Percentiles rank a stretch among this genome's conserved stretches.
These are phyloP conservation scores for Hyphopichia fennica DNA, from an alignment of 1,139 yeast genomes.

Conservation along the genomic window DNA sequence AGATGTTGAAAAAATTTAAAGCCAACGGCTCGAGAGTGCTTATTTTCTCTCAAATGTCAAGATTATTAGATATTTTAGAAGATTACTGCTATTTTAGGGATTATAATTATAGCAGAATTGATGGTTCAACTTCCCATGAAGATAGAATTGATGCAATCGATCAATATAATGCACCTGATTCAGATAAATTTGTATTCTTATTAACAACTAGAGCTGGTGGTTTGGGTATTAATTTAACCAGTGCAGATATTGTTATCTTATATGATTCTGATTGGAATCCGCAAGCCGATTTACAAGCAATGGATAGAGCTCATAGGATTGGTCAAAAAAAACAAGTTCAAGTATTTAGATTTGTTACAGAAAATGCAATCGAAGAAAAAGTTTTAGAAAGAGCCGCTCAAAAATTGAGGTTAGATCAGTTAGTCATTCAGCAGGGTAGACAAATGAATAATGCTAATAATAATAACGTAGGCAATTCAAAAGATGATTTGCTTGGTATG, in stretches of 20 bases:
- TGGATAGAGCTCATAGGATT: slow-evolving; percentile 98
- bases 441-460: slow-evolving; percentile 43
- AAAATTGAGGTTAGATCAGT: slow-evolving; percentile 85
- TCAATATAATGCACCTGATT: slow-evolving; percentile 80
- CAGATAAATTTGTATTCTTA: slow-evolving; percentile 80
- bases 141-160: slow-evolving; percentile 92
- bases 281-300: slow-evolving; percentile 97
- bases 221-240: slow-evolving; percentile 87
- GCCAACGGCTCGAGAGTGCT: slow-evolving; percentile 85
- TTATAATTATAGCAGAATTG: slow-evolving; percentile 87
- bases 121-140: slow-evolving; percentile 92
- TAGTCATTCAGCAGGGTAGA: slow-evolving; percentile 94
- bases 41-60: slow-evolving; percentile 93
- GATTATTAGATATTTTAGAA: slow-evolving; percentile 86
- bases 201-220: slow-evolving; percentile 99
- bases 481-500: slow-evolving; percentile 90
- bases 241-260: slow-evolving; percentile 87
- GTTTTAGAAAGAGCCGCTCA: slow-evolving; percentile 96
- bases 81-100: slow-evolving; percentile 88
- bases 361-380: slow-evolving; percentile 94
- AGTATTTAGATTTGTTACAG: slow-evolving; percentile 90
- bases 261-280: slow-evolving; percentile 99
- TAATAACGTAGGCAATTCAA: slow-evolving; percentile 46
- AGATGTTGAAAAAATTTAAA: slow-evolving; percentile 69
- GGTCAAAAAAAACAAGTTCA: slow-evolving; percentile 96